A percentile compares a stretch with the other conserved stretches of the same genome.
phyloP scores from a whole-genome alignment of 768 basidiomycete genomes.

The Tylopilus balloui region DNA sequence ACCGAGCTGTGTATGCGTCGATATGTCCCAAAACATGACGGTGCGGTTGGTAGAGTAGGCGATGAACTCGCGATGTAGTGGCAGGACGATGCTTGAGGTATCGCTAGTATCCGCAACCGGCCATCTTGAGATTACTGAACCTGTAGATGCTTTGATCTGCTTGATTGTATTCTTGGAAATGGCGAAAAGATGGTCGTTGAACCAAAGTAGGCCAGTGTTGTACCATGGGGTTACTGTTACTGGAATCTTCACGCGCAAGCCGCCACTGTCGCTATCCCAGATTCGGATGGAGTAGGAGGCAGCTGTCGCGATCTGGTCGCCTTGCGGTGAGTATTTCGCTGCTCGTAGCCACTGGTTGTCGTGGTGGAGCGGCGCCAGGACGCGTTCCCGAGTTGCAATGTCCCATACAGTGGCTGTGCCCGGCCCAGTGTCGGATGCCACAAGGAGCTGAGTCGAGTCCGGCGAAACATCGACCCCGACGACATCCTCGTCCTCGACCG shows the following conservation, averaged over 20 bases:
- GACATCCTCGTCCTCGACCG: no score
- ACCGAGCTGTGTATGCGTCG: neutral
- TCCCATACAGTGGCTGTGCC: neutral
- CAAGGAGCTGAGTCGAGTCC: neutral
- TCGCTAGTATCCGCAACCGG: neutral
- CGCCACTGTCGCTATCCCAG: neutral
- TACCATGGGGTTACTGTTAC: neutral
- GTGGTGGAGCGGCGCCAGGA: neutral
- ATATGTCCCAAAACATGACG: neutral
- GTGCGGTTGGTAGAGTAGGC: neutral
- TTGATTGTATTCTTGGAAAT: neutral
- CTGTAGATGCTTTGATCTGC: neutral
- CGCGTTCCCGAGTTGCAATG: neutral
- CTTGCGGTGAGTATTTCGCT: neutral
- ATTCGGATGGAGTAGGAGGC: neutral
- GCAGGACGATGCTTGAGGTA: neutral
- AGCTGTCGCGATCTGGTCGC: neutral
- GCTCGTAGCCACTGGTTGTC: neutral
- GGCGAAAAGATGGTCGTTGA: neutral
- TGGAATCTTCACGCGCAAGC: neutral
- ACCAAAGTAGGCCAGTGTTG: slow-evolving; percentile 5
- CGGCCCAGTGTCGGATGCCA: neutral
- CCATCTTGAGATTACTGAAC: neutral
- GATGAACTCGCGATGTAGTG: neutral
- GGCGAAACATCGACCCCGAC: neutral